These are phyloP conservation scores for Pyrenophora graminea DNA, from an alignment of 2,329 filamentous ascomycete genomes.

Conservation along the genomic window DNA sequence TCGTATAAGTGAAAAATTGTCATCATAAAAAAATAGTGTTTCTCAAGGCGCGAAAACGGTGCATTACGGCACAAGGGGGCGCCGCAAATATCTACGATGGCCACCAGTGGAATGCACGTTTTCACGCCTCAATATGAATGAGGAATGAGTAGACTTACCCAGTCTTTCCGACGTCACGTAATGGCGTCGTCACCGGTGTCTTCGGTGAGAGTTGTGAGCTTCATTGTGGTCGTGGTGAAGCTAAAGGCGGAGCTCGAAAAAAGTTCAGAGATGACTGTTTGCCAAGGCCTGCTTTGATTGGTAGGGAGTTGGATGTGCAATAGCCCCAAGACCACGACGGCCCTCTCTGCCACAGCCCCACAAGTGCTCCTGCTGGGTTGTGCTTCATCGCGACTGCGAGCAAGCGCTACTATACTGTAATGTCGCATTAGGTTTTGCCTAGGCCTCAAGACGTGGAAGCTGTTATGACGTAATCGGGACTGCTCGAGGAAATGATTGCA, in stretches of 20 bases:
- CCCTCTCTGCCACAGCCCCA: not conserved
- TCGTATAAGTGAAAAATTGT: slow-evolving; percentile 34
- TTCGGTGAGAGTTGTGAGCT: slow-evolving; percentile 10
- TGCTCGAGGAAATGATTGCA: slow-evolving; percentile 1
- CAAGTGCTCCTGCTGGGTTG: too few relatives aligned
- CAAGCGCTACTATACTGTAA: too few relatives aligned
- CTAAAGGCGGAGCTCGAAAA: slow-evolving; percentile 6
- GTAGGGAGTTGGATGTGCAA: not conserved
- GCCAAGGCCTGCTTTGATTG: slow-evolving; percentile 15
- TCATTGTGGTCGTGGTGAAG: slow-evolving; percentile 14
- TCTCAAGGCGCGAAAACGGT: not conserved
- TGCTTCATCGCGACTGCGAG: too few relatives aligned
- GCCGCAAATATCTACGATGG: not conserved
- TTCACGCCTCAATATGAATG: not conserved
- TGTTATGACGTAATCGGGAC: slow-evolving; percentile 15
- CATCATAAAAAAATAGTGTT: slow-evolving; percentile 26
- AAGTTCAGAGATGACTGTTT: slow-evolving; percentile 11
- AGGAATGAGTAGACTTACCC: slow-evolving; percentile 11
- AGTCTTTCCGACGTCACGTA: slow-evolving; percentile 14
- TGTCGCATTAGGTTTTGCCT: not conserved
- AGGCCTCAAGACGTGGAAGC: not conserved
- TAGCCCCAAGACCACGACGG: not conserved
- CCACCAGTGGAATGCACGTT: not conserved
- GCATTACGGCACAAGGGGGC: too few relatives aligned
- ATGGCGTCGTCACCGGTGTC: slow-evolving; percentile 15